Conservation (phyloP, 2,329 filamentous ascomycete genomes). For the Microsporum canis region DNA sequence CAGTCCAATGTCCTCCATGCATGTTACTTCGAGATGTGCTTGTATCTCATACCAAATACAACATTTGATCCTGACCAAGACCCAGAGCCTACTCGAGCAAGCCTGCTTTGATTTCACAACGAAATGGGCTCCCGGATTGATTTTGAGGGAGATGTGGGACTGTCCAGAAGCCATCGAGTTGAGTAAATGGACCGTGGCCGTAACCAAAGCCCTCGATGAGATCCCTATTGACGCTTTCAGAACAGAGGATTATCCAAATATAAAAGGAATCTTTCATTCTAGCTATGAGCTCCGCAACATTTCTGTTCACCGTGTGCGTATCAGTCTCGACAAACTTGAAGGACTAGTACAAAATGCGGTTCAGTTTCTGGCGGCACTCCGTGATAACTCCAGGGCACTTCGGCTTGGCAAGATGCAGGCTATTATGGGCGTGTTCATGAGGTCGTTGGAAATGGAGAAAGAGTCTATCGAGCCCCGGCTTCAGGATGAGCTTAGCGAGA, state of each 20-base stretch:
- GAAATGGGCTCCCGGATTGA: constrained; percentile 23
- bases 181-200: constrained; percentile 24
- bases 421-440: neutral
- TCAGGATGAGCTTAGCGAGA: neutral
- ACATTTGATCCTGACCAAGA: constrained; percentile 28
- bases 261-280: neutral
- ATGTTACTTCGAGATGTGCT: neutral
- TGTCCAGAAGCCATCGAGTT: constrained; percentile 30
- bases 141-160: constrained; percentile 21
- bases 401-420: neutral
- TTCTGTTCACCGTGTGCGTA: neutral
- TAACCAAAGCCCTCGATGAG: constrained; percentile 15
- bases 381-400: neutral
- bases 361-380: neutral
- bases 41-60: constrained; percentile 27
- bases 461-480: neutral
- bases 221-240: neutral
- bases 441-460: neutral
- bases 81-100: constrained; percentile 29
- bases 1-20: too few species aligned
- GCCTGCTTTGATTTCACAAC: constrained; percentile 31
- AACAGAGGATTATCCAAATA: neutral
- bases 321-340: neutral
- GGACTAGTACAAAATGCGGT: neutral
- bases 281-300: neutral